These are phyloP conservation scores for Yarrowia sp. DNA, from an alignment of 805 yeast genomes.

Conservation along the genomic window DNA sequence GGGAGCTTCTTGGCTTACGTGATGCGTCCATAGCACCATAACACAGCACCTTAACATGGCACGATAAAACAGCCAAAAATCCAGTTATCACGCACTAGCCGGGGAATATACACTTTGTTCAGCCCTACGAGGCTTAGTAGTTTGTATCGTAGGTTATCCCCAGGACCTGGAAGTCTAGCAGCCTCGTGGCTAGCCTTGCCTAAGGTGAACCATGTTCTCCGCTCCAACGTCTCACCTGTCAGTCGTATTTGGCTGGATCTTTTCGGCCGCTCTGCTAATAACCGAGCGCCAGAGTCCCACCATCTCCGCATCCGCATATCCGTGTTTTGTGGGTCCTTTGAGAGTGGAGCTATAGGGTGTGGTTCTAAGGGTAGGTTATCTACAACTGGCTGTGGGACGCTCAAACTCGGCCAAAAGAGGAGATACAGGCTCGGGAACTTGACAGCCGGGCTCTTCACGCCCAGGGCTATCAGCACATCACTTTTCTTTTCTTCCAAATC, in stretches of 20 bases:
- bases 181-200: neutral
- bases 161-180: neutral
- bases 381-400: neutral
- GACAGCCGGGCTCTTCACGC: too few relatives aligned
- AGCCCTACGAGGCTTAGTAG: constrained; percentile 22
- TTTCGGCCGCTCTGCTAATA: neutral
- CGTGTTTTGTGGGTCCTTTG: constrained; percentile 4
- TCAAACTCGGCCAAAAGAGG: neutral
- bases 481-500: neutral
- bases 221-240: constrained; percentile 4
- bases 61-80: neutral
- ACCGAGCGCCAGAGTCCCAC: neutral
- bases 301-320: constrained; percentile 11
- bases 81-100: neutral
- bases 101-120: constrained; percentile 14
- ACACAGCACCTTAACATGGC: neutral
- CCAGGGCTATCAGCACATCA: too few relatives aligned
- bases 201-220: neutral
- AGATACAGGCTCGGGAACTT: too few relatives aligned
- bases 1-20: neutral
- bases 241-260: neutral
- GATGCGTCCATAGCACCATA: neutral
- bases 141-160: constrained; percentile 3
- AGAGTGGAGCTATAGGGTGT: constrained; percentile 3
- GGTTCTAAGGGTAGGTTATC: neutral